Evolutionary conservation across 164 flowering plant species (phyloP).

Genomic region (Stephania yunnanensis): DNA sequence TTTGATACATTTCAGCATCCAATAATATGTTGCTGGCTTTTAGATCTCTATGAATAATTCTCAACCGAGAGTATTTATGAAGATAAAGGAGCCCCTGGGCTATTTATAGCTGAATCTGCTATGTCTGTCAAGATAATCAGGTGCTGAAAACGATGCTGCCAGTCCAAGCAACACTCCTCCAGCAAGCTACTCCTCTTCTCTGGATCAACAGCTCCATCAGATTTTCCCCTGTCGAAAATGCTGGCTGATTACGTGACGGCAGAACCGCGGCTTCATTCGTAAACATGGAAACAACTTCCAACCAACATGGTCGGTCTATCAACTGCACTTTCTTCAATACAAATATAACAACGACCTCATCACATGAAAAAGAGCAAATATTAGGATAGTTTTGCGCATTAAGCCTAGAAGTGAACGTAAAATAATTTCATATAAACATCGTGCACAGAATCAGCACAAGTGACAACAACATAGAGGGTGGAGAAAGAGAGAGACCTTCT

Average conservation of each 20-base stretch:
- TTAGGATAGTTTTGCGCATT: too few species aligned
- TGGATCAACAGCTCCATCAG: background rate
- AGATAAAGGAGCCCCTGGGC: background rate
- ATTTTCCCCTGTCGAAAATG: background rate
- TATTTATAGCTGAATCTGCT: background rate
- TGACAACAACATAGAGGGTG: too few species aligned
- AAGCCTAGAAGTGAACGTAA: too few species aligned
- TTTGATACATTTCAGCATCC: background rate
- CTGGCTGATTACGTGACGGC: background rate
- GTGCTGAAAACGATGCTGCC: too few species aligned
- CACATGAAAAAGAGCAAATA: too few species aligned
- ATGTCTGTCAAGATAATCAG: too few species aligned
- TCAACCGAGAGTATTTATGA: background rate
- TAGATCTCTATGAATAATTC: background rate
- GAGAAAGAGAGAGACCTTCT: too few species aligned
- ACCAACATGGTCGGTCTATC: background rate
- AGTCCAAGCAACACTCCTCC: too few species aligned
- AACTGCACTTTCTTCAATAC: background rate
- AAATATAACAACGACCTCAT: background rate
- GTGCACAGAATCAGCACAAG: too few species aligned
- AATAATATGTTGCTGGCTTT: background rate
- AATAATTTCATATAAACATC: too few species aligned
- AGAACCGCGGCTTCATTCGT: background rate
- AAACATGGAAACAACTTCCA: conserved; percentile 5
- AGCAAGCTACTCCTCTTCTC: background rate